Percentiles rank a stretch among this genome's conserved stretches.
These are phyloP conservation scores for Hibiscus tridactylites DNA, from an alignment of 345 rosid species.

Conservation along the genomic window DNA sequence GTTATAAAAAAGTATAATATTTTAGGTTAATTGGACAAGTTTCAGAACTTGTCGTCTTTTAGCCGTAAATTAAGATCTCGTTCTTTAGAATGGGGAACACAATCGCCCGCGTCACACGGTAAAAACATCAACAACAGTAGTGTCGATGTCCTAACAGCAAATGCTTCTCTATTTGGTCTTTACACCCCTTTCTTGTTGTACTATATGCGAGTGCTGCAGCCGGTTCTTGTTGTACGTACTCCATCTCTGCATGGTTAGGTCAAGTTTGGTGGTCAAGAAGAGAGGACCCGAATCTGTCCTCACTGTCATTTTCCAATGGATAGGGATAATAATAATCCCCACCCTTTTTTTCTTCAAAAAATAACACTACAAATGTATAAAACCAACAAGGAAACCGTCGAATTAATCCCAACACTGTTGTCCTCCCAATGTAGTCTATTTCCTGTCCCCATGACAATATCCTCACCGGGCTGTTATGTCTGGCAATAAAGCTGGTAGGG, in stretches of 20 bases:
- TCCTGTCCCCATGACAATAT: slow-evolving; percentile 11
- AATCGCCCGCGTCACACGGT: no score
- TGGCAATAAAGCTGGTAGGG: slow-evolving; percentile 1
- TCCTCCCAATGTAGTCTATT: slow-evolving; percentile 1
- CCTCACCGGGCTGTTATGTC: slow-evolving; percentile 3
- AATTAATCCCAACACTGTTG: slow-evolving; percentile 9
- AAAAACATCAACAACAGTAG: not conserved
- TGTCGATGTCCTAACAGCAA: not conserved
- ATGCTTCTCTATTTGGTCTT: not conserved
- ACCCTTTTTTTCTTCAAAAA: not conserved
- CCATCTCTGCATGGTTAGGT: slow-evolving; percentile 12
- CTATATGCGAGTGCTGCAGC: not conserved
- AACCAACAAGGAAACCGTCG: slow-evolving; percentile 20
- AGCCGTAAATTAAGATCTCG: no score
- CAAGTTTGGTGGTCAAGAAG: not conserved
- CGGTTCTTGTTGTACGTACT: slow-evolving; percentile 16
- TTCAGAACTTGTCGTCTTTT: no score
- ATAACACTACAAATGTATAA: slow-evolving; percentile 11
- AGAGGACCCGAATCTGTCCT: slow-evolving; percentile 11
- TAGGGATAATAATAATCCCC: not conserved
- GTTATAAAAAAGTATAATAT: no score
- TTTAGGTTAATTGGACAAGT: no score
- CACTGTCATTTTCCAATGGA: slow-evolving; percentile 13
- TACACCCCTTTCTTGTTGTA: slow-evolving; percentile 10
- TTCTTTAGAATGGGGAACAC: no score